Base-by-base conservation (phyloP, 768 basidiomycete species). In the Sarcomyxa edulis region DNA sequence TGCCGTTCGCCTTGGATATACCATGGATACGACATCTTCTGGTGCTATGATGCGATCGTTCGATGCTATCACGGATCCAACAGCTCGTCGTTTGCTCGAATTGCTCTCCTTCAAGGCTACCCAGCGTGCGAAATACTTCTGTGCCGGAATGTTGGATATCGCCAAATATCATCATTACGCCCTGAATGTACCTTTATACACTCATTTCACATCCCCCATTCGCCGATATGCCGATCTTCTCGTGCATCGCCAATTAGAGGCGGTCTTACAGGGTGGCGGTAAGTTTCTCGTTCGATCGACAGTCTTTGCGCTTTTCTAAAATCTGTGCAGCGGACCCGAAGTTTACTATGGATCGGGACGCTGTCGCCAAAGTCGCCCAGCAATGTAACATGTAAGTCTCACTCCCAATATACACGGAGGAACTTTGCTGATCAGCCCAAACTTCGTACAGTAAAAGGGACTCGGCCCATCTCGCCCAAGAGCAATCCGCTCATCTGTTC, bases 141-240 rank as follows among this genome's bases (percentile, higher is more conserved):
- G 96, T 56, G 78, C 93, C 18, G 96, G 96, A 46, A 97, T 97
- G 95, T 70, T 99, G 50, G 96, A 99, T 61, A 99, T 99, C 53
- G 91, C 93, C 28, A 97, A 97, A 67, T 99, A 98, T 54, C 66
- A 78, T 21, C 96, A 99, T 61, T 98, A 90, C 58, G 83, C 94
- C 1, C 68, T 98, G 48, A 95, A 81, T 48, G 68, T 78, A 5
- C 93, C 96, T 12, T 71, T 99, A 30, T 99, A 98, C 66, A 95
- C 86, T 7, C 87, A 92, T 59, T 92, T 89, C 64, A 92, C 88
- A 1, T 91, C 84, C 5, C 96, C 93, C 7, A 93, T 96, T 50
- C 81, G 90, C 35, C 86, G 90, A 14, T 92, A 93, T 55, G 90
- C 92, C 35, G 96, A 99, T 54, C 69, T 99, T 33, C 69, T 99